Evolutionary conservation across 83 land plant species (phyloP).

Genomic region (Diphasiastrum complanatum): DNA sequence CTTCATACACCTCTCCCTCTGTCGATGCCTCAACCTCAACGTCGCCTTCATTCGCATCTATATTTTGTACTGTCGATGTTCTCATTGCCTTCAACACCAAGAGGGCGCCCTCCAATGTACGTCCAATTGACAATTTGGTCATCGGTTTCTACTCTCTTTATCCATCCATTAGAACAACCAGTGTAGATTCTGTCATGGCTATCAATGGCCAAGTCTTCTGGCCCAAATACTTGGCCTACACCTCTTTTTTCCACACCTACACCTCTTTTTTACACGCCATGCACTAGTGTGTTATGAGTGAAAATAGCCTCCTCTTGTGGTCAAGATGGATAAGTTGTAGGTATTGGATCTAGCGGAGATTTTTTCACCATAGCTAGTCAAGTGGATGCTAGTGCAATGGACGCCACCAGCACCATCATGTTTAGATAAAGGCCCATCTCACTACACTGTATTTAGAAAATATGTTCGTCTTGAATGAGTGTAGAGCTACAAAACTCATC

Average conservation of each 20-base stretch:
- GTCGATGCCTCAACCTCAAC: too few relatives aligned
- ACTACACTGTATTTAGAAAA: too few relatives aligned
- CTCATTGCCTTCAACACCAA: slow-evolving; percentile 1
- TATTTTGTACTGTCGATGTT: not conserved
- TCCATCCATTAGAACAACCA: not conserved
- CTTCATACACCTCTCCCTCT: too few relatives aligned
- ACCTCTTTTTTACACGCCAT: slow-evolving; percentile 1
- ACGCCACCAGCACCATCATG: slow-evolving; percentile 1
- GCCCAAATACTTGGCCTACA: not conserved
- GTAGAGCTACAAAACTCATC: too few relatives aligned
- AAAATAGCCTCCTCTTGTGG: slow-evolving; percentile 17
- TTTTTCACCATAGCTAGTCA: not conserved
- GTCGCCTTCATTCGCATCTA: not conserved
- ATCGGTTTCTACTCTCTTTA: not conserved
- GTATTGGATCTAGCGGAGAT: slow-evolving; percentile 11
- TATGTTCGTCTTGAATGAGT: too few relatives aligned
- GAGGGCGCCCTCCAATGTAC: not conserved
- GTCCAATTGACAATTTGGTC: slow-evolving; percentile 12
- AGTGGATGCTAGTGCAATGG: not conserved
- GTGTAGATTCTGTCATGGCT: not conserved
- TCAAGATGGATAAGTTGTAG: not conserved
- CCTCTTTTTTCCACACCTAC: too few relatives aligned
- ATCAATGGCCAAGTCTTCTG: slow-evolving; percentile 18
- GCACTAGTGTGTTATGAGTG: slow-evolving; percentile 7
- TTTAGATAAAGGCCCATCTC: slow-evolving; percentile 1